Evolutionary conservation across 345 rosid genomes (phyloP), one percentile per base, ranked within the genome.

Genomic region (Nephelium lappaceum): DNA sequence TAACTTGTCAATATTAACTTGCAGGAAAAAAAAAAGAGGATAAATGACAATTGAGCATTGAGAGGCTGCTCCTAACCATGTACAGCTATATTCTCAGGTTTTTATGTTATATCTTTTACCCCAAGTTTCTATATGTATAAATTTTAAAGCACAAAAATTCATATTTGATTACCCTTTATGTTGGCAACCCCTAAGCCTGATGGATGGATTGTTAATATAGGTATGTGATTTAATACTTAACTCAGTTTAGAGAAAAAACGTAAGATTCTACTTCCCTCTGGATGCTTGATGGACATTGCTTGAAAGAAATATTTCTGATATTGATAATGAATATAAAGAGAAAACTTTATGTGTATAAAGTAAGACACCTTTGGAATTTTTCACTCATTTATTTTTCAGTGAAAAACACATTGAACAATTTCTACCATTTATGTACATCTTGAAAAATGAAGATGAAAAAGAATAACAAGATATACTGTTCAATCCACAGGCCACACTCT

Each of bases 351-450:
- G 14, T 64, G 10, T 78, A 1, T 63, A 51, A 43, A 53, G 36
- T 65, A 58, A 73, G 68, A 69, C 47, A 70, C 4, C 11, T 53
- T 41, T 10, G 23, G 10, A 68, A 55, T 16, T 16, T 25, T 21
- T 74, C 61, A 8, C 23, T 43, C 51, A 62, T 75, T 55, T 4
- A 75, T 81, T 51, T 71, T 73, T 53, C 72, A 16, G 69, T 42
- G 14, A 69, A 72, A 77, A 55, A 43, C 5, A 42, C 42, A 61
- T 11, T 27, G 61, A 42, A 63, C 24, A 78, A 65, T 3, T 66
- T 55, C n/a, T 14, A 55, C 72, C 57, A 61, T n/a, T 66, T 3
- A 53, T 78, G 7, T 79, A 47, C 72, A 79, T 65, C 21, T 42
- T 74, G 62, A 25, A 64, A 31, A 25, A 71, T 42, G 62, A 67